Evolutionary conservation across 176 grass and related monocot genomes (phyloP).

Genomic region (Aegilops tauschii): DNA sequence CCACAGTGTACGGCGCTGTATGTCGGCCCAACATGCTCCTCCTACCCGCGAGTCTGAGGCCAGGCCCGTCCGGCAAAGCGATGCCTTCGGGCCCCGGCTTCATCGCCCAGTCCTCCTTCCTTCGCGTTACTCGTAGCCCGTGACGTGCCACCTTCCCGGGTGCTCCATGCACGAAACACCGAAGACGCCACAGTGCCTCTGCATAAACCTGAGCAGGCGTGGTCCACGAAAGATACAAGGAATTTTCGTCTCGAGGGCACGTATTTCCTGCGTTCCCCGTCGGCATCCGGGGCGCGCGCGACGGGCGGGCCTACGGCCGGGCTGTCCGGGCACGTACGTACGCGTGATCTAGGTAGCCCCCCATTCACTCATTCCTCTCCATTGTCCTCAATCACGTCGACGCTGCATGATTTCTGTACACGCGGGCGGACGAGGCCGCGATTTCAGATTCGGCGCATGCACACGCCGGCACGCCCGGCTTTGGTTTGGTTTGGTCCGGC

Average conservation of each 20-base stretch:
- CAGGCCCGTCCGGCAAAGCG: too few relatives aligned
- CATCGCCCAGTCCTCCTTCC: too few relatives aligned
- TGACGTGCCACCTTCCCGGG: too few relatives aligned
- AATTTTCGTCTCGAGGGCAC: not conserved
- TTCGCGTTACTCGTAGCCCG: too few relatives aligned
- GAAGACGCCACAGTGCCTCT: not conserved
- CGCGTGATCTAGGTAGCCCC: not conserved
- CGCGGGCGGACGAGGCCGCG: too few relatives aligned
- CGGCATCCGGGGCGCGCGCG: not conserved
- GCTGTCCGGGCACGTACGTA: not conserved
- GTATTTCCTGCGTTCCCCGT: not conserved
- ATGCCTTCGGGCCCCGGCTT: too few relatives aligned
- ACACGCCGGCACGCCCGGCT: not conserved
- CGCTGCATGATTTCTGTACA: too few relatives aligned
- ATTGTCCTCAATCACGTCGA: too few relatives aligned
- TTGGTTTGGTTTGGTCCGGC: not conserved
- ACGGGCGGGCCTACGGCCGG: not conserved
- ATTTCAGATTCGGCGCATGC: not conserved
- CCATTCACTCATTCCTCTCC: not conserved
- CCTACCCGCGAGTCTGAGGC: too few relatives aligned
- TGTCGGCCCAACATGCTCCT: too few relatives aligned
- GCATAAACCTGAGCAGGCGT: not conserved
- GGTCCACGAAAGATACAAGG: too few relatives aligned
- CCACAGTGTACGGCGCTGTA: too few relatives aligned
- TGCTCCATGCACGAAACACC: not conserved